Evolutionary conservation across 441 rosid species (phyloP).

Genomic region (Aquilaria agallochum): DNA sequence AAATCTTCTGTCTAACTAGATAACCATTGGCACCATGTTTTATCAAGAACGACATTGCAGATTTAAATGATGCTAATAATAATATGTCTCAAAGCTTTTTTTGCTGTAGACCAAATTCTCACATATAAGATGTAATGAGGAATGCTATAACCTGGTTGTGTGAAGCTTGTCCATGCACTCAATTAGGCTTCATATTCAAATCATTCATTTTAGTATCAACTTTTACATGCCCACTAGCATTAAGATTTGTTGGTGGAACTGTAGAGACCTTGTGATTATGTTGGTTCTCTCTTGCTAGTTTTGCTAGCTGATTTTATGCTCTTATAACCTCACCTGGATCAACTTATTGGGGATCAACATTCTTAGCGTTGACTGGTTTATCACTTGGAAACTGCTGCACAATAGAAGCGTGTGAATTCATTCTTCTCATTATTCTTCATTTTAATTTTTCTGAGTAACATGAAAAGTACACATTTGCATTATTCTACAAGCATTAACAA

Average conservation of each 20-base stretch:
- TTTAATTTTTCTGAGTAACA: not conserved
- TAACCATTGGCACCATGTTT: too few relatives aligned
- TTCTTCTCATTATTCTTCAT: too few relatives aligned
- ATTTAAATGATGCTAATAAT: not conserved
- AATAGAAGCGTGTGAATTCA: not conserved
- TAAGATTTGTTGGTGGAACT: conserved; percentile 22
- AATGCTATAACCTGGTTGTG: conserved; percentile 40
- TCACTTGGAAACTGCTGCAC: conserved; percentile 67
- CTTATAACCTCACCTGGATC: conserved; percentile 23
- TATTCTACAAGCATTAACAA: not conserved
- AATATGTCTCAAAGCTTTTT: not conserved
- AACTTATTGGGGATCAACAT: conserved; percentile 23
- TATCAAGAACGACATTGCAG: too few relatives aligned
- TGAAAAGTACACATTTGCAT: not conserved
- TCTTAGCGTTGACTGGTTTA: conserved; percentile 25
- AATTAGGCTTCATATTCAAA: conserved; percentile 63
- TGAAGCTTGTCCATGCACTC: conserved; percentile 46
- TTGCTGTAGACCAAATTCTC: too few relatives aligned
- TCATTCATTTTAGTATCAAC: conserved; percentile 48
- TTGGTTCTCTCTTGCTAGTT: conserved; percentile 20
- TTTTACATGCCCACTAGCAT: conserved; percentile 29
- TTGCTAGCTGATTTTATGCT: conserved; percentile 25
- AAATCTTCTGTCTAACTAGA: too few relatives aligned
- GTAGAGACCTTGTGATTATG: conserved; percentile 32
- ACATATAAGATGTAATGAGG: not conserved